Conservation (phyloP, 371 early-diverging fungal genomes). For the Nematocida ironsii region DNA sequence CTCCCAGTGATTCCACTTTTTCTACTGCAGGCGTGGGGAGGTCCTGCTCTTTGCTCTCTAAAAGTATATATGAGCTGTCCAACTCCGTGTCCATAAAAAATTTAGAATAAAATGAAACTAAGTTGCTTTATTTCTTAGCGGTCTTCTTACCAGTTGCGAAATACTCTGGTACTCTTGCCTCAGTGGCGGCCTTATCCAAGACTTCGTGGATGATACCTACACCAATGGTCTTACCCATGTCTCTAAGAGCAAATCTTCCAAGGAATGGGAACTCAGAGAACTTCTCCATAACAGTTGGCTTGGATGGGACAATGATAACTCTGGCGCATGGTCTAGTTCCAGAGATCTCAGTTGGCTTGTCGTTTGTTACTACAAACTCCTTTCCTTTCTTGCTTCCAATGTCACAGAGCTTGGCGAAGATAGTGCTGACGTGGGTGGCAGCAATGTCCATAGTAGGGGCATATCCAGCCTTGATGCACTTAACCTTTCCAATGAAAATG, state of each 20-base stretch:
- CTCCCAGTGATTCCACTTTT: not conserved
- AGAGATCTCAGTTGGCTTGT: conserved; percentile 46
- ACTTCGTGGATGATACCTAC: conserved; percentile 62
- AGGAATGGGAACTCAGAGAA: conserved; percentile 63
- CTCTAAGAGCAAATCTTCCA: conserved; percentile 69
- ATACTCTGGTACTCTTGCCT: conserved; percentile 37
- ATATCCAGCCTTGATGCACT: conserved; percentile 64
- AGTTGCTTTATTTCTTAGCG: conserved; percentile 34
- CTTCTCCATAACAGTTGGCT: conserved; percentile 65
- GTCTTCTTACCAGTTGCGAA: conserved; percentile 53
- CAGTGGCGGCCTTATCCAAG: conserved; percentile 51
- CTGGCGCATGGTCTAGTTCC: conserved; percentile 49
- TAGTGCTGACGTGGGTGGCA: conserved; percentile 62
- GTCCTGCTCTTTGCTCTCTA: not conserved
- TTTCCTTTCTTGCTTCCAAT: conserved; percentile 58
- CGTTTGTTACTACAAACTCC: conserved; percentile 33
- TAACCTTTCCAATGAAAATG: conserved; percentile 57
- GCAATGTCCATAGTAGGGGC: conserved; percentile 67
- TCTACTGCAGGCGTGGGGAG: not conserved
- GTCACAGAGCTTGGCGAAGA: conserved; percentile 57
- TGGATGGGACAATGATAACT: conserved; percentile 64
- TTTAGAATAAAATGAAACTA: conserved; percentile 9
- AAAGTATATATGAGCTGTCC: conserved; percentile 45
- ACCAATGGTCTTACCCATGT: conserved; percentile 65
- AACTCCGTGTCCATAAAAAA: conserved; percentile 47